Evolutionary conservation across 2,329 filamentous ascomycete genomes (phyloP).

Genomic region (Fusarium robinianum): DNA sequence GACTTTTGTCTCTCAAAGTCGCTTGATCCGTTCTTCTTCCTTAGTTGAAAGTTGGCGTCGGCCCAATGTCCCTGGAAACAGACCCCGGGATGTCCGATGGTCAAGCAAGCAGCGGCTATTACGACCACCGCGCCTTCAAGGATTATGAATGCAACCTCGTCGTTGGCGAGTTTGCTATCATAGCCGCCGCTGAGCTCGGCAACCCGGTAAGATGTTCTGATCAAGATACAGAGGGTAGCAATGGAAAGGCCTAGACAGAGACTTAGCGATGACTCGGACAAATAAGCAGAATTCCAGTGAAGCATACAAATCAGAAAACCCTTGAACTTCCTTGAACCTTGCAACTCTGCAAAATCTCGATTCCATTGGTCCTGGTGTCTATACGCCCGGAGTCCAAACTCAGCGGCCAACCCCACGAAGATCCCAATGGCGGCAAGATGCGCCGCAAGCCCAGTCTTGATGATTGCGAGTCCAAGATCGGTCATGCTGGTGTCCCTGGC

Average conservation of each 20-base stretch:
- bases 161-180: constrained; percentile 14
- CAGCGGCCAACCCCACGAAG: constrained; percentile 4
- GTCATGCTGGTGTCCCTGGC: constrained; percentile 5
- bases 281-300: not conserved
- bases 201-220: constrained; percentile 21
- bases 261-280: not conserved
- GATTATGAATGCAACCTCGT: constrained; percentile 18
- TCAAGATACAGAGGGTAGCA: constrained; percentile 22
- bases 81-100: constrained; percentile 16
- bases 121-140: constrained; percentile 21
- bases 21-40: not conserved
- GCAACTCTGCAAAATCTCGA: constrained; percentile 14
- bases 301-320: constrained; percentile 18
- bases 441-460: constrained; percentile 22
- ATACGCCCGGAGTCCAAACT: constrained; percentile 8
- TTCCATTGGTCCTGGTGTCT: constrained; percentile 15
- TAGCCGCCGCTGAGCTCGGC: constrained; percentile 20
- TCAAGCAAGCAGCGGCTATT: constrained; percentile 1
- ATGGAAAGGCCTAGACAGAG: constrained; percentile 1
- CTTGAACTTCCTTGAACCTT: constrained; percentile 13
- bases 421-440: constrained; percentile 23
- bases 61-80: constrained; percentile 20
- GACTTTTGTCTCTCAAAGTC: constrained; percentile 8
- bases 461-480: constrained; percentile 15
- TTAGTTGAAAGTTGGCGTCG: constrained; percentile 27